Conservation (phyloP, 768 basidiomycete species). For the Agaricus sinodeliciosus region DNA sequence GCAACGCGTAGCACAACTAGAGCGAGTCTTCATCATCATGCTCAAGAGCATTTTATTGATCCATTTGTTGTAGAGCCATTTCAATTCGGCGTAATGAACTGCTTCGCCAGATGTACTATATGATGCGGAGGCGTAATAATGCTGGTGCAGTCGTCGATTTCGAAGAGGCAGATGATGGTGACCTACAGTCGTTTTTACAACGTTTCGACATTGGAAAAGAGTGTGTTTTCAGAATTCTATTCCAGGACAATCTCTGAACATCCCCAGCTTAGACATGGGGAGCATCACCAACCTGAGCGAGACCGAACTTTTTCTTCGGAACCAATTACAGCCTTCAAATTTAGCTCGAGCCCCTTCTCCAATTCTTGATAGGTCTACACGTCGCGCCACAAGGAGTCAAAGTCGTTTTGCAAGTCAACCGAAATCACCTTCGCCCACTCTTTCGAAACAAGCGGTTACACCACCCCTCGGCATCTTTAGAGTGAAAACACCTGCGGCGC, state of each 20-base stretch:
- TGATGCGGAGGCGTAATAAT: slow-evolving; percentile 50
- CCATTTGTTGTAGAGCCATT: slow-evolving; percentile 41
- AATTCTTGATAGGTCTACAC: neutral
- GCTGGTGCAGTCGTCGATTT: slow-evolving; percentile 30
- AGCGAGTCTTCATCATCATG: slow-evolving; percentile 23
- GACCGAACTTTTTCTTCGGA: slow-evolving; percentile 17
- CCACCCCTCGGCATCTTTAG: neutral
- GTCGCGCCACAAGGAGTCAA: slow-evolving; percentile 7
- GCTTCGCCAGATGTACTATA: slow-evolving; percentile 62
- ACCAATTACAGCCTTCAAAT: slow-evolving; percentile 10
- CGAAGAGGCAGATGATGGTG: slow-evolving; percentile 15
- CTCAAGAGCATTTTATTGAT: slow-evolving; percentile 1
- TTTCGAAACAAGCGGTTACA: neutral
- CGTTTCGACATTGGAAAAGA: slow-evolving; percentile 15
- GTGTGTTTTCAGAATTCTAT: slow-evolving; percentile 13
- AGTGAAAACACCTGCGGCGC: neutral
- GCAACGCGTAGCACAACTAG: slow-evolving; percentile 36
- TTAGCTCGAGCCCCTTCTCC: slow-evolving; percentile 12
- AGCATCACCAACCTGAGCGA: slow-evolving; percentile 31
- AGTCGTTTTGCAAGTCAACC: slow-evolving; percentile 3
- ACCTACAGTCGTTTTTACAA: slow-evolving; percentile 9
- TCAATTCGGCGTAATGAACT: slow-evolving; percentile 61
- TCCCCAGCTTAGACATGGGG: slow-evolving; percentile 33
- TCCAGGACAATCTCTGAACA: neutral
- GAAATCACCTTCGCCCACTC: slow-evolving; percentile 7